Percentiles rank a stretch among this genome's conserved stretches.
These are phyloP conservation scores for Uronychia setigera DNA, from an alignment of 73 alveolate genomes.

Conservation along the genomic window DNA sequence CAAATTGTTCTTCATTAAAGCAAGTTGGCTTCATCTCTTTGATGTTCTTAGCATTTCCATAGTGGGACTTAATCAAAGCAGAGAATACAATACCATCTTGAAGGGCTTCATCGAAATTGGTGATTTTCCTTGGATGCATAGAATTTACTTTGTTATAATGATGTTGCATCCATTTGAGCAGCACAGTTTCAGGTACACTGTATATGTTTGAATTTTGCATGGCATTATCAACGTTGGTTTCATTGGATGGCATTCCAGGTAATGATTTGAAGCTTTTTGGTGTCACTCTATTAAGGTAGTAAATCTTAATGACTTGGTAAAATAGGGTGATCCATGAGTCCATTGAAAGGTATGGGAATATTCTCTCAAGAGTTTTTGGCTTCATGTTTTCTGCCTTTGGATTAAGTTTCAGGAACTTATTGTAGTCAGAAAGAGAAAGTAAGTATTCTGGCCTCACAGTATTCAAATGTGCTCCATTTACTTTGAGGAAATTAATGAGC, in stretches of 20 bases:
- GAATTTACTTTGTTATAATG: slow-evolving; percentile 75
- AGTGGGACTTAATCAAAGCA: slow-evolving; percentile 73
- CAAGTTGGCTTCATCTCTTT: slow-evolving; percentile 68
- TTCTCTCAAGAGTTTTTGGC: slow-evolving; percentile 76
- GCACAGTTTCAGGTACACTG: slow-evolving; percentile 89
- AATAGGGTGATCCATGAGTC: slow-evolving; percentile 96
- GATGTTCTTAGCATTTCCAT: slow-evolving; percentile 70
- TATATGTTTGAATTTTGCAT: slow-evolving; percentile 89
- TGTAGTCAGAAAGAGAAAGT: slow-evolving; percentile 78
- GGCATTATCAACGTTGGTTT: slow-evolving; percentile 74
- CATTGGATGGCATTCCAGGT: slow-evolving; percentile 93
- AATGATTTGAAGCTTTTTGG: slow-evolving; percentile 85
- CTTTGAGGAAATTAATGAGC: slow-evolving; percentile 89
- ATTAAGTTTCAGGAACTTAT: slow-evolving; percentile 64
- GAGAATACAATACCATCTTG: slow-evolving; percentile 85
- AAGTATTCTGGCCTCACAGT: slow-evolving; percentile 97
- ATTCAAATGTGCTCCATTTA: slow-evolving; percentile 95
- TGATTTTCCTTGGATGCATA: slow-evolving; percentile 68
- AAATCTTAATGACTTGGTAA: slow-evolving; percentile 90
- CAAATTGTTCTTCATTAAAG: slow-evolving; percentile 69
- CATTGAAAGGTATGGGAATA: slow-evolving; percentile 91
- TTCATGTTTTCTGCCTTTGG: slow-evolving; percentile 82
- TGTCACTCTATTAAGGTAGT: slow-evolving; percentile 92
- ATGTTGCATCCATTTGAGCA: slow-evolving; percentile 93
- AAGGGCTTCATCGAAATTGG: slow-evolving; percentile 82